Evolutionary conservation across 2,329 filamentous ascomycete species (phyloP).

Genomic region (Ascocoryne sarcoides): DNA sequence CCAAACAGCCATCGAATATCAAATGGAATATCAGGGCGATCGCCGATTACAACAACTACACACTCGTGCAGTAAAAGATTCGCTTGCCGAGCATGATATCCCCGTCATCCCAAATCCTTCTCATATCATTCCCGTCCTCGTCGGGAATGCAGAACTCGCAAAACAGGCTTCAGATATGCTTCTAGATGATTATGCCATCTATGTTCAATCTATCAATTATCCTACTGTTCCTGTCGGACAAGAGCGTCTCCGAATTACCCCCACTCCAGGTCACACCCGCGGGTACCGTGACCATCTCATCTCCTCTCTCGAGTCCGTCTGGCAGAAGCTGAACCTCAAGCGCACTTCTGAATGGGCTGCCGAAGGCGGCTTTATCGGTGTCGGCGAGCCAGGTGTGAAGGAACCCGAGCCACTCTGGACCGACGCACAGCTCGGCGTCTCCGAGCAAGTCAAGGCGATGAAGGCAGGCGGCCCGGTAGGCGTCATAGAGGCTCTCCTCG

Average conservation of each 20-base stretch:
- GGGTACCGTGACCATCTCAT: slow-evolving; percentile 82
- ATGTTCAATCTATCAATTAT: slow-evolving; percentile 98
- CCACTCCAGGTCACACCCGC: slow-evolving; percentile 83
- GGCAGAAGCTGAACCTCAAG: slow-evolving; percentile 82
- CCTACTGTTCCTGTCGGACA: slow-evolving; percentile 97
- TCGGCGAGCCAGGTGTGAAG: slow-evolving; percentile 61
- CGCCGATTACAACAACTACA: slow-evolving; percentile 90
- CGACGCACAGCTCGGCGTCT: slow-evolving; percentile 74
- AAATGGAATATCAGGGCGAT: slow-evolving; percentile 76
- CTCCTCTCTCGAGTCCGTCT: slow-evolving; percentile 75
- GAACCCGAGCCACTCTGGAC: slow-evolving; percentile 77
- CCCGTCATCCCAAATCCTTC: slow-evolving; percentile 97
- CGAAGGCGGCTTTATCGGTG: slow-evolving; percentile 88
- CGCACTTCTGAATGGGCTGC: slow-evolving; percentile 87
- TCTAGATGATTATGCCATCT: slow-evolving; percentile 82
- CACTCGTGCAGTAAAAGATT: slow-evolving; percentile 87
- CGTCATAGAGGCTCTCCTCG: slow-evolving; percentile 51
- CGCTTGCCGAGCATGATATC: slow-evolving; percentile 70
- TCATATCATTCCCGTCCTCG: slow-evolving; percentile 89
- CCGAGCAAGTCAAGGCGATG: slow-evolving; percentile 55
- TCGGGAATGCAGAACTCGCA: slow-evolving; percentile 87
- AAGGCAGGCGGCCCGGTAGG: slow-evolving; percentile 36
- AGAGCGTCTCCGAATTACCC: slow-evolving; percentile 90
- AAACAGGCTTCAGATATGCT: slow-evolving; percentile 90
- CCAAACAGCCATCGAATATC: slow-evolving; percentile 85